Percentiles rank a stretch among this genome's conserved stretches.
These are phyloP conservation scores for Ormosia emarginata DNA, from an alignment of 306 rosid species.

Conservation along the genomic window DNA sequence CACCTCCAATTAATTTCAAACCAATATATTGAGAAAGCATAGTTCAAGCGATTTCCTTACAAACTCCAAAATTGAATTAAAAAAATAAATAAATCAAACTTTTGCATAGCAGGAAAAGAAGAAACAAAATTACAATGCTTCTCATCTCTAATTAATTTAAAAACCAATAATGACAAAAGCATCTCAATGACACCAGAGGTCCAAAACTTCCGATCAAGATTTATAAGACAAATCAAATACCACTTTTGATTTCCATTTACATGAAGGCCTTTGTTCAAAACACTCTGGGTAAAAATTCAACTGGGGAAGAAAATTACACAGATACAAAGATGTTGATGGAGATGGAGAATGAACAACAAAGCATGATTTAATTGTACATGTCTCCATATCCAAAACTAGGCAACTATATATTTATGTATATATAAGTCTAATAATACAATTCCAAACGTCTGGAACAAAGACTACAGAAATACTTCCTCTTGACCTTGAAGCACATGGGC, in stretches of 20 bases:
- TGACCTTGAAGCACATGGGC: slow-evolving; percentile 76
- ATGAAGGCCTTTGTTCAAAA: neutral
- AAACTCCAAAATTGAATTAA: neutral
- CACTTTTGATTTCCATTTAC: neutral
- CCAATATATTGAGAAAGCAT: neutral
- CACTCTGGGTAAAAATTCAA: neutral
- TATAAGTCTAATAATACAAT: neutral
- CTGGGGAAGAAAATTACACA: neutral
- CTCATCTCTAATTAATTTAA: neutral
- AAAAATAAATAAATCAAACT: neutral
- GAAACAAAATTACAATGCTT: neutral
- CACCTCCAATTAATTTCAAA: neutral
- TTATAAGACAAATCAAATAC: neutral
- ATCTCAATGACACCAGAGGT: neutral
- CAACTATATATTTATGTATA: neutral
- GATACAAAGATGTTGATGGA: neutral
- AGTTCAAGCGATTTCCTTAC: neutral
- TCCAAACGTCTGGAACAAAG: slow-evolving; percentile 66
- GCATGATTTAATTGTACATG: neutral
- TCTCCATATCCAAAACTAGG: neutral
- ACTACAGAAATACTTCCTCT: slow-evolving; percentile 68
- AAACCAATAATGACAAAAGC: neutral
- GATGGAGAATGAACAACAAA: neutral
- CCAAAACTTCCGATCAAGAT: neutral
- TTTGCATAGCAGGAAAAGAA: neutral